Conservation (phyloP, 129 eudicot genomes). For the Lonicera japonica region DNA sequence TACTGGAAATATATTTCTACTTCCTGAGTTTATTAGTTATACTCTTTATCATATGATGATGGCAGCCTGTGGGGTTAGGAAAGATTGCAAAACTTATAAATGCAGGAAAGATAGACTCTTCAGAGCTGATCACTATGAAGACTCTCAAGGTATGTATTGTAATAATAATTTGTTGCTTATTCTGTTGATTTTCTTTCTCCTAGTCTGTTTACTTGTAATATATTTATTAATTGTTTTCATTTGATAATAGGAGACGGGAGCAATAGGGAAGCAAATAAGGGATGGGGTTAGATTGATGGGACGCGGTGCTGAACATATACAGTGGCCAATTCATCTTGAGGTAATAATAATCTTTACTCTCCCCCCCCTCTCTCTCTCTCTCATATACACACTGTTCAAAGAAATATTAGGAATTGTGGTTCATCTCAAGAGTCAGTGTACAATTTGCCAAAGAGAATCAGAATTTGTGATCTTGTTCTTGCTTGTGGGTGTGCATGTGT, state of each 20-base stretch:
- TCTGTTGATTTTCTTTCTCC: background rate
- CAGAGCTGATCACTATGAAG: slow-evolving; percentile 92
- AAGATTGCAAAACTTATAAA: slow-evolving; percentile 88
- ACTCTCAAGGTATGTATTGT: slow-evolving; percentile 59
- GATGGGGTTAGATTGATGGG: slow-evolving; percentile 97
- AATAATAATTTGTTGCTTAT: too few species aligned
- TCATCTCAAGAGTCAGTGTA: too few species aligned
- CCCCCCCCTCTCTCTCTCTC: background rate
- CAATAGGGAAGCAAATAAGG: slow-evolving; percentile 87
- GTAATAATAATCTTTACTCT: slow-evolving; percentile 23
- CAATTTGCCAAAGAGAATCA: too few species aligned
- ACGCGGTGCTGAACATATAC: slow-evolving; percentile 78
- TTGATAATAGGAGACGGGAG: slow-evolving; percentile 67
- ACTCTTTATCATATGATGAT: background rate
- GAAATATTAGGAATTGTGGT: too few species aligned
- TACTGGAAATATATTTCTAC: background rate
- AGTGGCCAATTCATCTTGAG: slow-evolving; percentile 97
- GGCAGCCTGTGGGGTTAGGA: slow-evolving; percentile 96
- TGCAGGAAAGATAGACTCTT: slow-evolving; percentile 94
- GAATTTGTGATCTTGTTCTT: background rate
- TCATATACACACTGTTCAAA: background rate
- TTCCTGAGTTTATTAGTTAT: background rate
- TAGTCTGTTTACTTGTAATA: background rate
- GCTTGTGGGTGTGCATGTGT: too few species aligned
- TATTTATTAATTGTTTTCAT: background rate